A percentile compares a stretch with the other conserved stretches of the same genome.
phyloP scores from a whole-genome alignment of 352 stramenopile species.

The Phytophthora europaea region DNA sequence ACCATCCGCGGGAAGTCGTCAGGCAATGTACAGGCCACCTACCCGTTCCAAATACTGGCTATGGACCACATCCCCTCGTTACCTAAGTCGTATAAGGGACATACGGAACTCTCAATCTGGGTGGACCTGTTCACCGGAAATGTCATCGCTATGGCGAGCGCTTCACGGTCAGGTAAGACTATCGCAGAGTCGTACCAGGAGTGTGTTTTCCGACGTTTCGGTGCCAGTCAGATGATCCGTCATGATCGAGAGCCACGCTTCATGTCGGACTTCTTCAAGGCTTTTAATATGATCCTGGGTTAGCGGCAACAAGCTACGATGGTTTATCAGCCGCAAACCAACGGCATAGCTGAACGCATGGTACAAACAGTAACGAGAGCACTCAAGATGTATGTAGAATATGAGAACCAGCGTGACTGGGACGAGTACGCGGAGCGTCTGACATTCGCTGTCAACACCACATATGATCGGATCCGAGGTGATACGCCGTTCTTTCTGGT shows the following conservation, averaged over 20 bases:
- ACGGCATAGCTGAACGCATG: background rate
- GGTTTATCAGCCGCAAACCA: background rate
- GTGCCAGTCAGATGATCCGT: background rate
- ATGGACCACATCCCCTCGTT: conserved; percentile 25
- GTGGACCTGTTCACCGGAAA: background rate
- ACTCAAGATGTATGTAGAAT: background rate
- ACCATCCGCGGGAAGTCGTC: conserved; percentile 9
- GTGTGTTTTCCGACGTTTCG: background rate
- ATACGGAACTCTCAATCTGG: background rate
- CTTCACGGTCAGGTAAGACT: background rate
- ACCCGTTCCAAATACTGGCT: conserved; percentile 11
- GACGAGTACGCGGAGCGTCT: background rate
- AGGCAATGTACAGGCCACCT: too few relatives aligned
- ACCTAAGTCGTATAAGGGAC: conserved; percentile 1
- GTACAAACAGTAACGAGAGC: background rate
- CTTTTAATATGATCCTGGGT: background rate
- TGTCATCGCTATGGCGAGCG: background rate
- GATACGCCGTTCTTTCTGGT: too few relatives aligned
- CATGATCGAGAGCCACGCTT: background rate
- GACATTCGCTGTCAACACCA: too few relatives aligned
- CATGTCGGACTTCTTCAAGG: background rate
- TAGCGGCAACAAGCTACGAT: background rate
- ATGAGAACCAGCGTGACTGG: background rate
- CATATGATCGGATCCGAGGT: too few relatives aligned
- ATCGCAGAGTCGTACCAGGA: background rate